phyloP scores from a whole-genome alignment of 2,329 filamentous ascomycete genomes.

The Pseudogymnoascus sp. region DNA sequence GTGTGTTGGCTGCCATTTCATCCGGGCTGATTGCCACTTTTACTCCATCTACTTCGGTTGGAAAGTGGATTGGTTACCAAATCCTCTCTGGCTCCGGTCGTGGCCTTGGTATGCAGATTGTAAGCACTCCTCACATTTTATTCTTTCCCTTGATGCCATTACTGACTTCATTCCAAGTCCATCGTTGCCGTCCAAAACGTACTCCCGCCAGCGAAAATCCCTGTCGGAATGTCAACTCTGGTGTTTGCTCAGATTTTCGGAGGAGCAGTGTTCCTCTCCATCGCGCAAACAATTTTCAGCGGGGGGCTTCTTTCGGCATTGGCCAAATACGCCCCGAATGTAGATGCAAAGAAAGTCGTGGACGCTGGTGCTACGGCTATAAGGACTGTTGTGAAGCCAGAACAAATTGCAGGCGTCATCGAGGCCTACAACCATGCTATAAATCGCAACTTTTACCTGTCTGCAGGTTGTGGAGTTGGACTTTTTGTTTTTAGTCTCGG shows the following conservation, averaged over 20 bases:
- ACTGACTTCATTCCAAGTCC: slow-evolving; percentile 15
- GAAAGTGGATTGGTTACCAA: slow-evolving; percentile 23
- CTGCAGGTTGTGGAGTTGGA: slow-evolving; percentile 12
- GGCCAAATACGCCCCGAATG: slow-evolving; percentile 24
- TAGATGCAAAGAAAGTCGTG: slow-evolving; percentile 30
- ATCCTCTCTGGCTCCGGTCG: slow-evolving; percentile 22
- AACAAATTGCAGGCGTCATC: slow-evolving; percentile 32
- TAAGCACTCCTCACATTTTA: slow-evolving; percentile 11
- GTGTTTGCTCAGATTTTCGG: slow-evolving; percentile 30
- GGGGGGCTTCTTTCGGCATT: slow-evolving; percentile 25
- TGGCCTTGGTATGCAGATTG: slow-evolving; percentile 22
- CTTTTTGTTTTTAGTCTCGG: slow-evolving; percentile 28
- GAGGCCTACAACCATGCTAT: slow-evolving; percentile 33
- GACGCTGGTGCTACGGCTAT: slow-evolving; percentile 35
- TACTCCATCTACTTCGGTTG: slow-evolving; percentile 15
- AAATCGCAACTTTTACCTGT: slow-evolving; percentile 21
- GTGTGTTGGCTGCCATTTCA: slow-evolving; percentile 25
- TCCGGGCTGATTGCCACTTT: slow-evolving; percentile 30
- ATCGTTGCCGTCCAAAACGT: slow-evolving; percentile 30
- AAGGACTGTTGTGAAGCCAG: slow-evolving; percentile 26
- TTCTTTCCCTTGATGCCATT: slow-evolving; percentile 14
- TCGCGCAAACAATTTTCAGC: slow-evolving; percentile 27
- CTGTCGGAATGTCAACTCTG: slow-evolving; percentile 28
- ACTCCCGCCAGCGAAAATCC: slow-evolving; percentile 24
- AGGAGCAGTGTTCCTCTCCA: slow-evolving; percentile 26